phyloP scores from a whole-genome alignment of 441 rosid species.

The Populus hybrid region DNA sequence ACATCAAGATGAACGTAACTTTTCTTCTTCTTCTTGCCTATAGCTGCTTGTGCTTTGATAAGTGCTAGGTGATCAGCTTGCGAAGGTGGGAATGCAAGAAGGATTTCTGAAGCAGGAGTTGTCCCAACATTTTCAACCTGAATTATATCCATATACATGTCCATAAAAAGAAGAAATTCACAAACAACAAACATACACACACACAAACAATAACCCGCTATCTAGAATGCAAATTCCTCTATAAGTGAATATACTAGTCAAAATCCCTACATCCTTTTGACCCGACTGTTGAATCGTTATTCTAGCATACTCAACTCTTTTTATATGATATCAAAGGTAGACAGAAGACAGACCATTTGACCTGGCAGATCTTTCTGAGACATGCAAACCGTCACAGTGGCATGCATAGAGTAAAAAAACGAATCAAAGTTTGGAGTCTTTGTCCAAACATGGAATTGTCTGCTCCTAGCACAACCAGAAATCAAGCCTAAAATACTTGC shows the following conservation, averaged over 20 bases:
- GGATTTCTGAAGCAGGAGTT: slow-evolving; percentile 55
- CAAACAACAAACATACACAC: neutral
- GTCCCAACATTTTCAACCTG: slow-evolving; percentile 82
- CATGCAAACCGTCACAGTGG: neutral
- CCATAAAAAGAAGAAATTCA: neutral
- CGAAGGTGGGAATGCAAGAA: slow-evolving; percentile 83
- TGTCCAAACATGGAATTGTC: neutral
- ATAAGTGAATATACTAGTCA: neutral
- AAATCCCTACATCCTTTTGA: neutral
- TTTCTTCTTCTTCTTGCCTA: slow-evolving; percentile 75
- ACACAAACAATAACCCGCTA: neutral
- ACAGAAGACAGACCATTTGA: neutral
- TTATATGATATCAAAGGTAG: neutral
- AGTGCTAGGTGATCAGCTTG: slow-evolving; percentile 65
- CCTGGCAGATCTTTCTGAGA: neutral
- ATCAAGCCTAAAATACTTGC: neutral
- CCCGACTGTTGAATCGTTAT: neutral
- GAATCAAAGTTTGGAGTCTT: neutral
- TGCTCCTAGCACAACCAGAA: neutral
- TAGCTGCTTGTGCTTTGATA: slow-evolving; percentile 66
- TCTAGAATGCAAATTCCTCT: neutral
- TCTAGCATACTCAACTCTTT: neutral
- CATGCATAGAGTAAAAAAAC: neutral
- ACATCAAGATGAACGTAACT: slow-evolving; percentile 56
- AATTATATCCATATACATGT: slow-evolving; percentile 19